Conservation (phyloP, 768 basidiomycete genomes). For the Psilocybe tampanensis region DNA sequence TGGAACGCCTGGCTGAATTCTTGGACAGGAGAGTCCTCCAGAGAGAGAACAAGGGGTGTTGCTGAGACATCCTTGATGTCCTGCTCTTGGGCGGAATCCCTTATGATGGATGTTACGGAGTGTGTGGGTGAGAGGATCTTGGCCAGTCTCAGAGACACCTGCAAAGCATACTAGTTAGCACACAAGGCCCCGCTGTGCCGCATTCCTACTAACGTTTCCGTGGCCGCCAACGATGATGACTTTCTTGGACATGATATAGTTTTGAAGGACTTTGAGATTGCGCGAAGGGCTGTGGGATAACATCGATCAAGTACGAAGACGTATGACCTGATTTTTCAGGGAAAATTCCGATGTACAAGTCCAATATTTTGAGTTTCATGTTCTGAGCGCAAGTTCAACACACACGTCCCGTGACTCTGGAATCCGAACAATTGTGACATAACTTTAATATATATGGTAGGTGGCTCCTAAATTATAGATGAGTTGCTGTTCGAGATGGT, state of each 20-base stretch:
- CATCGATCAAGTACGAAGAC: no score
- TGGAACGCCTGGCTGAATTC: conserved; percentile 51
- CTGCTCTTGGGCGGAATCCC: conserved; percentile 43
- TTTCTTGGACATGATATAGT: conserved; percentile 34
- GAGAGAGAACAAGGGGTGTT: conserved; percentile 53
- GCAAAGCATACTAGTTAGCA: background rate
- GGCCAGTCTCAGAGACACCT: conserved; percentile 54
- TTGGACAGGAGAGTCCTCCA: conserved; percentile 50
- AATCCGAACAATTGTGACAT: no score
- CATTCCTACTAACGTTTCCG: conserved; percentile 40
- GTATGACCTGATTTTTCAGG: no score
- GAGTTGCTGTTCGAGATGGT: no score
- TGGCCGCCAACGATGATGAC: conserved; percentile 56
- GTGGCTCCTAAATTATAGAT: no score
- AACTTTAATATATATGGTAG: no score
- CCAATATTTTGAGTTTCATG: no score
- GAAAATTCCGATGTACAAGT: no score
- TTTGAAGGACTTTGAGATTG: background rate
- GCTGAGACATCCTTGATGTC: conserved; percentile 48
- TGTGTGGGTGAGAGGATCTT: conserved; percentile 45
- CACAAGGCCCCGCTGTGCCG: background rate
- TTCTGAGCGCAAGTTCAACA: no score
- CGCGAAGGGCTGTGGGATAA: background rate
- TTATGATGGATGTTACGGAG: conserved; percentile 57
- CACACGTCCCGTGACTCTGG: no score